These are phyloP conservation scores for Lepiota venenata DNA, from an alignment of 768 basidiomycete species.

Conservation along the genomic window DNA sequence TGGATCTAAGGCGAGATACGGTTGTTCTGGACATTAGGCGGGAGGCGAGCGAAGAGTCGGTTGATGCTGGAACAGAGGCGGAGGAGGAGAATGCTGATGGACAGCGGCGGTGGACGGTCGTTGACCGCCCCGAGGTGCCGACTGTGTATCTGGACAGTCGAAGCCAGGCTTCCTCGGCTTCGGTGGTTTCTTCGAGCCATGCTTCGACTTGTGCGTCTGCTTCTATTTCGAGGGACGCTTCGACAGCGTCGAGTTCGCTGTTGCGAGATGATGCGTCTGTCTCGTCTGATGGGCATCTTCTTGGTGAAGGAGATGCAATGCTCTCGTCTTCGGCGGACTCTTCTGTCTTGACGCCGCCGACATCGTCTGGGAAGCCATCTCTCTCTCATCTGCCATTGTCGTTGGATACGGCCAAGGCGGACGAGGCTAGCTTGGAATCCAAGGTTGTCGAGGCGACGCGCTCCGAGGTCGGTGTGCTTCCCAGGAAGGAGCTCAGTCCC, in stretches of 20 bases:
- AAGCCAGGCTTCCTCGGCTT: constrained; percentile 28
- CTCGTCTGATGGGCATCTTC: constrained; percentile 38
- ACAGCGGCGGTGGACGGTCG: constrained; percentile 15
- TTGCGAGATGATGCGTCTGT: background rate
- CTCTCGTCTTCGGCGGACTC: constrained; percentile 58
- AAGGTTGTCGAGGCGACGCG: constrained; percentile 18
- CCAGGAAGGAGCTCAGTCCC: constrained; percentile 15
- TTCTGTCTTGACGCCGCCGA: constrained; percentile 44
- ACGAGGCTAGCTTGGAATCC: constrained; percentile 14
- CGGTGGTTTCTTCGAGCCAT: constrained; percentile 20
- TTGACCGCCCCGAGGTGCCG: constrained; percentile 25
- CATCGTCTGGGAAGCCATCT: constrained; percentile 48
- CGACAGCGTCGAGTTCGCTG: constrained; percentile 14
- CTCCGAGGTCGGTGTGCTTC: background rate
- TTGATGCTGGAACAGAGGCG: background rate
- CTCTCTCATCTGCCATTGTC: constrained; percentile 31
- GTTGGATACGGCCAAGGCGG: constrained; percentile 3
- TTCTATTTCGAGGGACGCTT: constrained; percentile 13
- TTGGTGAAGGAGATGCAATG: background rate
- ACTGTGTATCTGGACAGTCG: constrained; percentile 36
- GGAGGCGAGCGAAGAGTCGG: background rate
- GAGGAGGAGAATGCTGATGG: constrained; percentile 17
- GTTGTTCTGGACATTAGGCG: constrained; percentile 11
- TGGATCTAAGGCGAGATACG: constrained; percentile 15
- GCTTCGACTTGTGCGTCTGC: constrained; percentile 7